Percentiles rank a stretch among this genome's conserved stretches.
Conservation (phyloP, 305 asterid species). For the Fraxinus sp. region DNA sequence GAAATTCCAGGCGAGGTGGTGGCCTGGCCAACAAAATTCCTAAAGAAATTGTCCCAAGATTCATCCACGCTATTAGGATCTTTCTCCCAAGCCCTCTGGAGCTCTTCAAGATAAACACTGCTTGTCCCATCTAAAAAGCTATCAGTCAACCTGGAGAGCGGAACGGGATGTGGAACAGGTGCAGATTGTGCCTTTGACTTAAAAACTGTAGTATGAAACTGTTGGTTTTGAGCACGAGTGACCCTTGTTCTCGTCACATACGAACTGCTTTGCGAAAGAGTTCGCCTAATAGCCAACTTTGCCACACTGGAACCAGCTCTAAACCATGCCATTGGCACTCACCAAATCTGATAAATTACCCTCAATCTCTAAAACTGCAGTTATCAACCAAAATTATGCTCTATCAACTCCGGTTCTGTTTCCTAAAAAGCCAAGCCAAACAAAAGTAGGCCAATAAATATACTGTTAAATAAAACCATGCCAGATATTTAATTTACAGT, state of each 20-base stretch:
- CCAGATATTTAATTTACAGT: background rate
- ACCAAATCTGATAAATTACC: slow-evolving; percentile 28
- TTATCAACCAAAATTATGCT: background rate
- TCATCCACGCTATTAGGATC: slow-evolving; percentile 92
- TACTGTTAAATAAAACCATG: background rate
- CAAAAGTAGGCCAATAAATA: background rate
- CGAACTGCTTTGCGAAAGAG: slow-evolving; percentile 54
- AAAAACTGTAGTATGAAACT: slow-evolving; percentile 60
- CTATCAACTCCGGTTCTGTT: background rate
- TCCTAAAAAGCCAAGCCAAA: background rate
- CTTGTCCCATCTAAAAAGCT: slow-evolving; percentile 94
- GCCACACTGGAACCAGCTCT: slow-evolving; percentile 77
- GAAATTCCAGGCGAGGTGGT: slow-evolving; percentile 89
- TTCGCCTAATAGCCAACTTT: slow-evolving; percentile 68
- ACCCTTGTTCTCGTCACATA: slow-evolving; percentile 35
- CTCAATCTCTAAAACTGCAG: slow-evolving; percentile 10
- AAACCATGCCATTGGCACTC: slow-evolving; percentile 67
- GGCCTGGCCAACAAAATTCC: slow-evolving; percentile 95
- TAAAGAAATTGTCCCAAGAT: slow-evolving; percentile 95
- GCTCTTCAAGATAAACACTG: slow-evolving; percentile 96
- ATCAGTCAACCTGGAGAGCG: slow-evolving; percentile 86
- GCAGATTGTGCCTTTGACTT: slow-evolving; percentile 73
- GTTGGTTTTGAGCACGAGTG: slow-evolving; percentile 46
- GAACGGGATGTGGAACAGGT: slow-evolving; percentile 84
- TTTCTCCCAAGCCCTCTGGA: slow-evolving; percentile 96